A percentile compares a stretch with the other conserved stretches of the same genome.
Evolutionary conservation across 108 stramenopile genomes (phyloP).

Genomic region (Stephanodiscus triporus): DNA sequence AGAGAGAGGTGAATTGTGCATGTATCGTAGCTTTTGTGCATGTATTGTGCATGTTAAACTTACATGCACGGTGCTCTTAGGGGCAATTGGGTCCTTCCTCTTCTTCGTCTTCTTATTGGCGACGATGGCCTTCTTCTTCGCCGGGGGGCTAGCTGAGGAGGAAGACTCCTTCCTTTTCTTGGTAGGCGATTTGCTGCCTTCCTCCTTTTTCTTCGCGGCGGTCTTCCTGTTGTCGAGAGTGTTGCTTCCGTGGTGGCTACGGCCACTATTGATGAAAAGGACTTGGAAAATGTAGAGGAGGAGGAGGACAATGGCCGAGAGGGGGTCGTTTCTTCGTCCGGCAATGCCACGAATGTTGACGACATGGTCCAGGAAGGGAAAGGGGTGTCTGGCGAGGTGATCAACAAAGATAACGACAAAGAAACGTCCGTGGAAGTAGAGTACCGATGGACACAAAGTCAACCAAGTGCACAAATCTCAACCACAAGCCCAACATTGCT

Average conservation of each 20-base stretch:
- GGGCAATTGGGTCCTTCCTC: constrained; percentile 60
- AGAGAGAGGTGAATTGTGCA: too few species aligned
- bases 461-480: constrained; percentile 1
- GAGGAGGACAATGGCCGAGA: neutral
- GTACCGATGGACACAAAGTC: neutral
- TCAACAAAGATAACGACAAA: too few species aligned
- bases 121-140: constrained; percentile 18
- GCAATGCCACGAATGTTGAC: constrained; percentile 9
- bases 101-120: constrained; percentile 38
- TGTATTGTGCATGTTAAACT: too few species aligned
- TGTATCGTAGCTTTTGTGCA: too few species aligned
- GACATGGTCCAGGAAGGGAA: constrained; percentile 2
- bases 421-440: neutral
- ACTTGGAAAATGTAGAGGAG: neutral
- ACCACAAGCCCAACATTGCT: constrained; percentile 82
- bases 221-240: constrained; percentile 31
- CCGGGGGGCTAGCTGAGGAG: neutral
- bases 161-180: constrained; percentile 22
- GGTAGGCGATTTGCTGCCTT: neutral
- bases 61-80: constrained; percentile 43
- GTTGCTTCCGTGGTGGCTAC: neutral
- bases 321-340: neutral
- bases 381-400: neutral
- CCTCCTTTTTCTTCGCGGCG: constrained; percentile 36
- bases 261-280: neutral